Conservation (phyloP, 2,329 filamentous ascomycete genomes). For the Byssochlamys sp. region DNA sequence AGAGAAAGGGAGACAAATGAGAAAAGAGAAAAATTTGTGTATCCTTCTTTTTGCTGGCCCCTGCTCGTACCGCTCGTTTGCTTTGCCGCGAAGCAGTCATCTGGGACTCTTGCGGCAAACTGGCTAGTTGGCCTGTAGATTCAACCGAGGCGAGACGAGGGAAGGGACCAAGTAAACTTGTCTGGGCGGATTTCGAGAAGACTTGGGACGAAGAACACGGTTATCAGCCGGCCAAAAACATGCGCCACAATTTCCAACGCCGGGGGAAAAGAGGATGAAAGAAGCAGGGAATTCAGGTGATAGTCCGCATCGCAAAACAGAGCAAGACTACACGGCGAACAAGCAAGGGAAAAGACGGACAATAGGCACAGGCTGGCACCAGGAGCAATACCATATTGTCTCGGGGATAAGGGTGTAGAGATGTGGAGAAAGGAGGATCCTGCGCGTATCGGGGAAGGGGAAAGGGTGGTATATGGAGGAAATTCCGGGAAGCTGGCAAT, state of each 20-base stretch:
- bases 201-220: slow-evolving; percentile 8
- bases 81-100: not conserved
- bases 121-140: not conserved
- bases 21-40: not conserved
- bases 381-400: not conserved
- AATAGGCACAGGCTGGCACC: not conserved
- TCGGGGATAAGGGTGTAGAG: not conserved
- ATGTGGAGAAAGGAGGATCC: slow-evolving; percentile 1
- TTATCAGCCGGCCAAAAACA: slow-evolving; percentile 23
- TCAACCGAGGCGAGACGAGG: not conserved
- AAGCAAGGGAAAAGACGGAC: slow-evolving; percentile 4
- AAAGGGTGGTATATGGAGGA: not conserved
- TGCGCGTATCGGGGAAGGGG: not conserved
- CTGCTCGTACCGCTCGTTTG: not conserved
- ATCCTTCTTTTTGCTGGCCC: slow-evolving; percentile 1
- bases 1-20: not conserved
- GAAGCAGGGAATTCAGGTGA: not conserved
- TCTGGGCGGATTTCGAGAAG: slow-evolving; percentile 1
- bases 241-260: slow-evolving; percentile 32
- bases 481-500: not conserved
- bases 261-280: slow-evolving; percentile 24
- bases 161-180: not conserved
- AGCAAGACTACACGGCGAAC: slow-evolving; percentile 12
- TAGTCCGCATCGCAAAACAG: slow-evolving; percentile 11
- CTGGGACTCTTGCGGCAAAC: not conserved